Evolutionary conservation across 2,329 filamentous ascomycete species (phyloP), one percentile per base, ranked within the genome.

Genomic region (Nannizziopsis arthrosporioides): DNA sequence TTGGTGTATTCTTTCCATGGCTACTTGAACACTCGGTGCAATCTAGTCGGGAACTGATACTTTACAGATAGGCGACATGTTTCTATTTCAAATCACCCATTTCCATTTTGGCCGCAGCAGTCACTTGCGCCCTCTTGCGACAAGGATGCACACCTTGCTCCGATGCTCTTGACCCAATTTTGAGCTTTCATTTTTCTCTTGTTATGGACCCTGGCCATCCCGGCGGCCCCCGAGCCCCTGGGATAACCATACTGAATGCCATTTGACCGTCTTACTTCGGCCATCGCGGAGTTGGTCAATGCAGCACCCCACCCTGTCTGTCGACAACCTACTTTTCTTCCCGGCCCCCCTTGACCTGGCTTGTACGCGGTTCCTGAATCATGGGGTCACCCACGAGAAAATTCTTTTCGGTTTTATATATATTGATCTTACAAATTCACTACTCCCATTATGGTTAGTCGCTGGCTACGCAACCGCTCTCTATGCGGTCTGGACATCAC

Each of bases 231-330:
- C 45, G 42, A 42, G 2, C 38, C 38, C 37, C 12, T 32, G 36
- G n/a, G 18, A 36, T 15, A 30, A 27, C 12, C 27, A 35, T 42
- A 12, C 27, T 35, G 15, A 36, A 22, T n/a, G 19, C 37, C 11
- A 39, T 15, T 18, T 18, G n/a, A 30, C 27, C 32, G 32, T 31
- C 18, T 17, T n/a, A 32, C 9, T 22, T 12, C 18, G 30, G 32
- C 17, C 37, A 47, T 47, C 31, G 38, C 45, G 41, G 32, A 41
- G 45, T 47, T 47, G 45, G 45, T 31, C 38, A 41, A 37, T 47
- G 30, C 31, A n/a, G 38, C 14, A 46, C 44, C 37, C 44, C 44
- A 47, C 37, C 17, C 30, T 36, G 11, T 32, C 19, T 36, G 35
- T 35, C 38, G 41, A 34, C 45, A 42, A 15, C 2, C 35, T 40